Conservation (phyloP, 257 asterid genomes). For the Capsicum chinense region DNA sequence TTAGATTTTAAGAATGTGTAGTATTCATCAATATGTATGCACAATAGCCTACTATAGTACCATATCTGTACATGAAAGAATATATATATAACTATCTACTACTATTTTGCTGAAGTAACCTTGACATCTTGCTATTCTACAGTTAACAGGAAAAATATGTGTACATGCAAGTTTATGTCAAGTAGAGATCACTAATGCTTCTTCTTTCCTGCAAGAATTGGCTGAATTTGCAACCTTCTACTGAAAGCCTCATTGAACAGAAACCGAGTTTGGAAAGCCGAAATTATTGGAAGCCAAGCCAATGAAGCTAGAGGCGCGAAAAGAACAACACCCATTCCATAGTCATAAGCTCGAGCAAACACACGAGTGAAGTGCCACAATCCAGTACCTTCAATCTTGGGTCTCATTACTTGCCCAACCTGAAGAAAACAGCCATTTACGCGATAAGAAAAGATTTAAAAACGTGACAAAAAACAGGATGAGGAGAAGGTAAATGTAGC, state of each 20-base stretch:
- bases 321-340: conserved; percentile 86
- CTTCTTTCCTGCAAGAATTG: conserved; percentile 81
- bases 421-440: conserved; percentile 35
- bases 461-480: not conserved
- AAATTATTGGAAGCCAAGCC: conserved; percentile 93
- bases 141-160: not conserved
- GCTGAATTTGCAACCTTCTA: conserved; percentile 84
- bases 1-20: not conserved
- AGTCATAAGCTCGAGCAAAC: conserved; percentile 85
- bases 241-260: conserved; percentile 96
- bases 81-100: not conserved
- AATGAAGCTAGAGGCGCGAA: conserved; percentile 74
- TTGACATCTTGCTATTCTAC: not conserved
- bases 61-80: conserved; percentile 20
- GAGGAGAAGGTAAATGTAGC: not conserved
- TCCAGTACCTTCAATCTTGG: conserved; percentile 67
- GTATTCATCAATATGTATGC: conserved; percentile 6
- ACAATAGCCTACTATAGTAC: not conserved
- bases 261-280: conserved; percentile 89
- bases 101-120: not conserved
- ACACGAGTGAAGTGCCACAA: conserved; percentile 77
- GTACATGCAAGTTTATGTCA: not conserved
- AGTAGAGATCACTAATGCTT: conserved; percentile 44
- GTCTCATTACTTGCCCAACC: conserved; percentile 84
- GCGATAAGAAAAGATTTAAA: not conserved